Evolutionary conservation across 2,329 filamentous ascomycete genomes (phyloP), one percentile per base, ranked within the genome.

Genomic region (Neurospora crassa): DNA sequence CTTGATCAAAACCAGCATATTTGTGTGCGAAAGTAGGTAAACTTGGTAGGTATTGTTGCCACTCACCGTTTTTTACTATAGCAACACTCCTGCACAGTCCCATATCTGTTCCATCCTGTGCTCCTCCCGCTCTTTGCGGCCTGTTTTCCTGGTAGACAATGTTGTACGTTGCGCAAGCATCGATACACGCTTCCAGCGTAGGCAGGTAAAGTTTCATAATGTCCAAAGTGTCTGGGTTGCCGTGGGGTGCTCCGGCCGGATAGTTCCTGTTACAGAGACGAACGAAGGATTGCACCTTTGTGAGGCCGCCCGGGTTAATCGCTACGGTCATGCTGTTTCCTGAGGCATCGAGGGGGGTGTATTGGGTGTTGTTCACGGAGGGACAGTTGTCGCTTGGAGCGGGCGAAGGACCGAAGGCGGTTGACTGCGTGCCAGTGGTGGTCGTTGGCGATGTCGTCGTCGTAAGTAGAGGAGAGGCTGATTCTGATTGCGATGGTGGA

Each of bases 251-350:
- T 4, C 67, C 71, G n/a, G 72, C 72, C 1, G 74, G 68, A 40
- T 73, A 75, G 71, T 76, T 75, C 34, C 72, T 74, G 53, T 71
- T 67, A 69, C 75, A 75, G n/a, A 73, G 68, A 20, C 71, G 71
- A 6, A 42, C 40, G 70, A 76, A 76, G 20, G 16, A 43, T 71
- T 75, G 67, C 16, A 41, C 67, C n/a, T 47, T 47, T 47, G 43
- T 47, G n/a, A n/a, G 43, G 43, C 43, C 43, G 43, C 18, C 43
- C n/a, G 43, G 43, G 43, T 47, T 47, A n/a, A 47, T 20, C 43
- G 12, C 12, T 47, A 47, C 43, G 10, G 43, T 6, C n/a, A 47
- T 12, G 1, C 10, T 16, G 11, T 42, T 24, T 20, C 75, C 73
- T 2, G 3, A 8, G n/a, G 67, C 72, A 53, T 74, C 67, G 24